These are phyloP conservation scores for Claviceps spartinae DNA, from an alignment of 2,329 filamentous ascomycete species.

Conservation along the genomic window DNA sequence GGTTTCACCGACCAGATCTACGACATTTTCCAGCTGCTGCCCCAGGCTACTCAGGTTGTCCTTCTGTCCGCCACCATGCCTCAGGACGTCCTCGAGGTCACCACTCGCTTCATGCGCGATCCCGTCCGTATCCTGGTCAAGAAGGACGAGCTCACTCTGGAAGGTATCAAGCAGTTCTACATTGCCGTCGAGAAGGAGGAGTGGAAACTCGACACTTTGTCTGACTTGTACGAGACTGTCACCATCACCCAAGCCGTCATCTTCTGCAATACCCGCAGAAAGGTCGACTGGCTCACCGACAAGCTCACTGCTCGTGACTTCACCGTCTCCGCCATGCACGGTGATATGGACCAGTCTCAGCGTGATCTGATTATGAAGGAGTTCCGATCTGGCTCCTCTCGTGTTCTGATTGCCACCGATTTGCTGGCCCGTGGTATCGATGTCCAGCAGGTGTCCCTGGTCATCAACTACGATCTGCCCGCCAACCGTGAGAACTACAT, in stretches of 20 bases:
- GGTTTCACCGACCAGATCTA: slow-evolving; percentile 99
- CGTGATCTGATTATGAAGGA: slow-evolving; percentile 99
- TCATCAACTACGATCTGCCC: slow-evolving; percentile 99
- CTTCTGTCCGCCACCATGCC: slow-evolving; percentile 97
- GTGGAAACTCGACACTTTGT: slow-evolving; percentile 99
- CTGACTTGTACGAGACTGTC: slow-evolving; percentile 96
- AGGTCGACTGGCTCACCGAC: slow-evolving; percentile 99
- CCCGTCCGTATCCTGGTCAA: slow-evolving; percentile 98
- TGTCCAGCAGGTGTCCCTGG: slow-evolving; percentile 97
- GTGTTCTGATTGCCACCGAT: slow-evolving; percentile 97
- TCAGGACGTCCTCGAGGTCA: slow-evolving; percentile 97
- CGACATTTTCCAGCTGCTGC: slow-evolving; percentile 98
- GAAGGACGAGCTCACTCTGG: slow-evolving; percentile 98
- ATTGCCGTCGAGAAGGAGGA: slow-evolving; percentile 99
- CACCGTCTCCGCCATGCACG: slow-evolving; percentile 99
- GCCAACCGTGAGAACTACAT: slow-evolving; percentile 99
- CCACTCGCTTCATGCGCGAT: slow-evolving; percentile 99
- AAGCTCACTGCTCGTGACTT: slow-evolving; percentile 98
- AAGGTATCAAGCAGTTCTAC: slow-evolving; percentile 99
- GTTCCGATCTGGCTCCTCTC: slow-evolving; percentile 96
- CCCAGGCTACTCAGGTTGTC: slow-evolving; percentile 95
- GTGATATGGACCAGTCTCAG: slow-evolving; percentile 96
- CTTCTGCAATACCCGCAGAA: slow-evolving; percentile 99
- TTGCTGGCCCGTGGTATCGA: slow-evolving; percentile 98
- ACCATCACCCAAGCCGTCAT: slow-evolving; percentile 99